phyloP scores from a whole-genome alignment of 2,329 filamentous ascomycete genomes.

The Fusarium transvaalense region DNA sequence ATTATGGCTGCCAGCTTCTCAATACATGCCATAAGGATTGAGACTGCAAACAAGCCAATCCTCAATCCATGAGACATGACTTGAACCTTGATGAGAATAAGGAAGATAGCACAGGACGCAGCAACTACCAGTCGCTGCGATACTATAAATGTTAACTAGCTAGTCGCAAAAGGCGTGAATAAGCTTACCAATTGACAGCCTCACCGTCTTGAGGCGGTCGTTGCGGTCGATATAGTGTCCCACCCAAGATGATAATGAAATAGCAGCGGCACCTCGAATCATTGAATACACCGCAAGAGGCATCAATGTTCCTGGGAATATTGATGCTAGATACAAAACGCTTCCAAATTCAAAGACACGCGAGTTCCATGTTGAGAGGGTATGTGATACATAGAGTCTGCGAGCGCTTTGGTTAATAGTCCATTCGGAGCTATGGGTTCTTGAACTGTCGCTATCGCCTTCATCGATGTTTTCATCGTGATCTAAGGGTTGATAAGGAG shows the following conservation, averaged over 20 bases:
- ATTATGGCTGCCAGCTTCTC: conserved; percentile 76
- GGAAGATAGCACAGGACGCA: conserved; percentile 61
- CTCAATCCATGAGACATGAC: conserved; percentile 16
- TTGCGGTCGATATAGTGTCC: conserved; percentile 70
- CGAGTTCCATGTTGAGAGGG: conserved; percentile 74
- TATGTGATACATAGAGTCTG: conserved; percentile 69
- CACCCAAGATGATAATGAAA: conserved; percentile 69
- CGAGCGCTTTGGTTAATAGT: conserved; percentile 39
- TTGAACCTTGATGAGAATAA: conserved; percentile 39
- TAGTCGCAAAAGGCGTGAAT: neutral
- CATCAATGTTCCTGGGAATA: conserved; percentile 70
- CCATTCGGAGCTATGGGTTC: conserved; percentile 8
- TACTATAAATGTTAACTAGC: conserved; percentile 41
- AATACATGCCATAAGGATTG: conserved; percentile 70
- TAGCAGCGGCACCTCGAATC: conserved; percentile 67
- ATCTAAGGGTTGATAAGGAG: conserved; percentile 2
- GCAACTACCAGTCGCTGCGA: conserved; percentile 60
- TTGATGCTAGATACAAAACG: conserved; percentile 68
- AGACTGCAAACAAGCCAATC: conserved; percentile 50
- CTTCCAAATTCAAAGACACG: conserved; percentile 74
- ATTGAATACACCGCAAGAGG: conserved; percentile 78
- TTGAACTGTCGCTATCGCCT: neutral
- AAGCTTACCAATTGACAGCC: conserved; percentile 60
- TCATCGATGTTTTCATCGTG: neutral
- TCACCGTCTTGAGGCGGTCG: conserved; percentile 63